Conservation (phyloP, 139 green algal genomes). For the Chlamydomonas sp. region DNA sequence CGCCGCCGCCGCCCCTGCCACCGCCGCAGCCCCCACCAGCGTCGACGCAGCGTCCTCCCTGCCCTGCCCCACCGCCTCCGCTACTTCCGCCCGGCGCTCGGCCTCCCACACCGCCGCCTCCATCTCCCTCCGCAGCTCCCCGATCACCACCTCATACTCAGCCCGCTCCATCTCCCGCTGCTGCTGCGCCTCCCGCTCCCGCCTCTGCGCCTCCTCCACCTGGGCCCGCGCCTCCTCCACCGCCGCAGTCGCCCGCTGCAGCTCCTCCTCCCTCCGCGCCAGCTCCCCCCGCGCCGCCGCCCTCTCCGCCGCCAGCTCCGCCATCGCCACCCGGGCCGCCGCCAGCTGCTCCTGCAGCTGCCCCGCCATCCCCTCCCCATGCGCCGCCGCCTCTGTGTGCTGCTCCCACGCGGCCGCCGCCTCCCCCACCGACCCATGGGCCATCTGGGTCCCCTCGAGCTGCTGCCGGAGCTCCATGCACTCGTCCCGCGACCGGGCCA, state of each 20-base stretch:
- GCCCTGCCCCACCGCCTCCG: not conserved
- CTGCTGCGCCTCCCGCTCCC: not conserved
- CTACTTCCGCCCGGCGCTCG: not conserved
- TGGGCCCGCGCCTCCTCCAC: not conserved
- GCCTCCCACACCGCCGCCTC: constrained; percentile 15
- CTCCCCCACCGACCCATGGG: too few relatives aligned
- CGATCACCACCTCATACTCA: not conserved
- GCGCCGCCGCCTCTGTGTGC: not conserved
- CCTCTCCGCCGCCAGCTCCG: constrained; percentile 3
- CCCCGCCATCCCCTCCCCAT: not conserved
- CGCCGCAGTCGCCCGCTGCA: not conserved
- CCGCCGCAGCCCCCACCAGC: too few relatives aligned
- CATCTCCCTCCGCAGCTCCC: constrained; percentile 15
- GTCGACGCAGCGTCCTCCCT: too few relatives aligned
- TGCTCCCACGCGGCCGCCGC: too few relatives aligned
- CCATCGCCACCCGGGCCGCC: constrained; percentile 16
- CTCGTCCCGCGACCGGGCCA: not conserved
- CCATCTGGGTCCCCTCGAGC: not conserved
- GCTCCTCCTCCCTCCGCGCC: constrained; percentile 2
- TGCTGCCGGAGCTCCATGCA: not conserved
- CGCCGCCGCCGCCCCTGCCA: not conserved
- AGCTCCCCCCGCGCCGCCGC: constrained; percentile 2
- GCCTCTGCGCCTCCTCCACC: not conserved
- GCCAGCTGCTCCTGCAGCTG: constrained; percentile 10
- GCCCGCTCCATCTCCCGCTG: not conserved